phyloP scores from a whole-genome alignment of 2,329 filamentous ascomycete species.

The Fusarium sp. region DNA sequence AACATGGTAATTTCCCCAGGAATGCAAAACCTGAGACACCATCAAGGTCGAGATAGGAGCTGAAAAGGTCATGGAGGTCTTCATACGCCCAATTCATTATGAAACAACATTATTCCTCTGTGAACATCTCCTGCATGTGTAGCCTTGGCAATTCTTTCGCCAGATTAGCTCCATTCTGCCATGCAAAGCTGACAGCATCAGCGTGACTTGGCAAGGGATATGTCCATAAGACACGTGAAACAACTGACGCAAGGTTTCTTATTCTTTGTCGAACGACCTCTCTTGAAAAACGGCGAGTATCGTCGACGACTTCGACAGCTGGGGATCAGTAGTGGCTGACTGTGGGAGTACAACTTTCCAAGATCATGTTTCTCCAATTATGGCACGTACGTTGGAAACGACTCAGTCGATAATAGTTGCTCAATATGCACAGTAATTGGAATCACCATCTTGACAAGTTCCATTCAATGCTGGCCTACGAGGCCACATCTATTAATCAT shows the following conservation, averaged over 20 bases:
- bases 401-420: neutral
- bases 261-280: neutral
- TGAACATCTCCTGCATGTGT: neutral
- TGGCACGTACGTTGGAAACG: neutral
- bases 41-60: neutral
- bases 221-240: constrained; percentile 3
- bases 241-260: neutral
- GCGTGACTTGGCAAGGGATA: constrained; percentile 21
- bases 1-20: constrained; percentile 31
- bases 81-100: neutral
- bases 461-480: constrained; percentile 28
- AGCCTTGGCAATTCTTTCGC: neutral
- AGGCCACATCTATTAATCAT: constrained; percentile 46
- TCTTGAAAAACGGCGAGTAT: neutral
- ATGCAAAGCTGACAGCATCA: neutral
- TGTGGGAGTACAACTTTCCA: neutral
- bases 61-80: neutral
- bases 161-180: neutral
- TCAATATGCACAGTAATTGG: neutral
- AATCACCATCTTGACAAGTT: neutral
- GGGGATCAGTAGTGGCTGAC: neutral
- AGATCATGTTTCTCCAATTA: neutral
- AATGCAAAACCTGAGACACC: constrained; percentile 31
- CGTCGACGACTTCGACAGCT: neutral
- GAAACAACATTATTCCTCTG: neutral